These are phyloP conservation scores for Pinus tabuliformis DNA, from an alignment of 75 land plant genomes.

Conservation along the genomic window DNA sequence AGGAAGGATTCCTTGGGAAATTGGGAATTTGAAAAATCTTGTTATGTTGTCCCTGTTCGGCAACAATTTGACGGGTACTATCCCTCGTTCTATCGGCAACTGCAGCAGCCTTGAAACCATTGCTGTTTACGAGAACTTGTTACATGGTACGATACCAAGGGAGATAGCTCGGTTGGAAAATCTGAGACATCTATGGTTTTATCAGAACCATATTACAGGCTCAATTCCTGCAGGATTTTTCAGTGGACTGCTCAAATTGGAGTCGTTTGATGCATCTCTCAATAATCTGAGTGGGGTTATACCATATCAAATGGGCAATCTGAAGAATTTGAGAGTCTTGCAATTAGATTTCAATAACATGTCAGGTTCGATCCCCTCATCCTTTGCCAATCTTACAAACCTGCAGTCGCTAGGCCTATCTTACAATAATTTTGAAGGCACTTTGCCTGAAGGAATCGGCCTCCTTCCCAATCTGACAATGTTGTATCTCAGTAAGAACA, in stretches of 20 bases:
- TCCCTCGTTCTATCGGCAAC: slow-evolving; percentile 54
- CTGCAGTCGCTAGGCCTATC: slow-evolving; percentile 17
- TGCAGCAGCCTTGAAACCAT: slow-evolving; percentile 18
- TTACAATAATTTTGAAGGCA: slow-evolving; percentile 20
- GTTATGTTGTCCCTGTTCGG: slow-evolving; percentile 26
- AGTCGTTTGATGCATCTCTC: slow-evolving; percentile 38
- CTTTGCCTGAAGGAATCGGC: slow-evolving; percentile 20
- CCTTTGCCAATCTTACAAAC: slow-evolving; percentile 12
- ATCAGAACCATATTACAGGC: background rate
- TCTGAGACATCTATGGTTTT: background rate
- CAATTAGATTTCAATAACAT: slow-evolving; percentile 16
- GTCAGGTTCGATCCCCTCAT: slow-evolving; percentile 15
- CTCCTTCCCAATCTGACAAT: slow-evolving; percentile 8
- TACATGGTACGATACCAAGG: background rate
- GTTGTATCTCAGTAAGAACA: slow-evolving; percentile 26
- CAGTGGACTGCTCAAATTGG: slow-evolving; percentile 10
- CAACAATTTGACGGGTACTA: slow-evolving; percentile 50
- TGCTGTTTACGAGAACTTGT: background rate
- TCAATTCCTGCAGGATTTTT: background rate
- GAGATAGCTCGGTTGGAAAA: background rate
- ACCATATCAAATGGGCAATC: slow-evolving; percentile 20
- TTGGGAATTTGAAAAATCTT: slow-evolving; percentile 34
- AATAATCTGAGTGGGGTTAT: slow-evolving; percentile 30
- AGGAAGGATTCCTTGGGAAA: slow-evolving; percentile 37
- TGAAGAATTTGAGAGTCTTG: slow-evolving; percentile 8